phyloP scores from a whole-genome alignment of 1,284 basidiomycete genomes.

The Cutaneotrichosporon mucoides region DNA sequence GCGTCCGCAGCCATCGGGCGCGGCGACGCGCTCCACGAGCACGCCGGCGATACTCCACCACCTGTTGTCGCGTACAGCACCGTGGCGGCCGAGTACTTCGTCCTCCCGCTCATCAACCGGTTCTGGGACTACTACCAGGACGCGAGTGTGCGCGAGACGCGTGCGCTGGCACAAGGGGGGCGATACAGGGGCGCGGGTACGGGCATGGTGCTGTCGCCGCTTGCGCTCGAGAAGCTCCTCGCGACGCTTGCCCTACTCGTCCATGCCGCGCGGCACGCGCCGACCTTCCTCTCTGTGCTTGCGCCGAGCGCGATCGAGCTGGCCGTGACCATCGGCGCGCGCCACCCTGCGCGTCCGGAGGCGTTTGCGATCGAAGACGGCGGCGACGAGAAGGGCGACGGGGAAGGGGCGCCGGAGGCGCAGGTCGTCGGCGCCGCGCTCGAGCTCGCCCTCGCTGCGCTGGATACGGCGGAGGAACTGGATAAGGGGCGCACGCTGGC shows the following conservation, averaged over 20 bases:
- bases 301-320: slow-evolving; percentile 77
- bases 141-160: slow-evolving; percentile 66
- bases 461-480: slow-evolving; percentile 69
- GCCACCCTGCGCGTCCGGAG: slow-evolving; percentile 50
- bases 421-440: slow-evolving; percentile 68
- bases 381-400: background rate
- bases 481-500: slow-evolving; percentile 71
- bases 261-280: slow-evolving; percentile 72
- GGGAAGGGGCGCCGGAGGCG: slow-evolving; percentile 52
- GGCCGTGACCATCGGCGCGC: slow-evolving; percentile 68
- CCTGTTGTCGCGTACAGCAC: slow-evolving; percentile 58
- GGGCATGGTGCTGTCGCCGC: slow-evolving; percentile 70
- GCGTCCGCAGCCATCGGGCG: slow-evolving; percentile 6
- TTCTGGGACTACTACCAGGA: slow-evolving; percentile 88
- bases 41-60: background rate
- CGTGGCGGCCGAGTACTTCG: slow-evolving; percentile 77
- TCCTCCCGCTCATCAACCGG: slow-evolving; percentile 79
- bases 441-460: slow-evolving; percentile 68
- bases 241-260: slow-evolving; percentile 73
- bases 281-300: slow-evolving; percentile 71
- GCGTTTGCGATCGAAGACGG: no score
- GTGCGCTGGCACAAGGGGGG: slow-evolving; percentile 55
- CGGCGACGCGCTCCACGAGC: slow-evolving; percentile 1
- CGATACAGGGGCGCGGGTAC: slow-evolving; percentile 69
- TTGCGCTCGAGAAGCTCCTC: slow-evolving; percentile 69